Evolutionary conservation across 805 yeast species (phyloP).

Genomic region (Starmera quercuum): DNA sequence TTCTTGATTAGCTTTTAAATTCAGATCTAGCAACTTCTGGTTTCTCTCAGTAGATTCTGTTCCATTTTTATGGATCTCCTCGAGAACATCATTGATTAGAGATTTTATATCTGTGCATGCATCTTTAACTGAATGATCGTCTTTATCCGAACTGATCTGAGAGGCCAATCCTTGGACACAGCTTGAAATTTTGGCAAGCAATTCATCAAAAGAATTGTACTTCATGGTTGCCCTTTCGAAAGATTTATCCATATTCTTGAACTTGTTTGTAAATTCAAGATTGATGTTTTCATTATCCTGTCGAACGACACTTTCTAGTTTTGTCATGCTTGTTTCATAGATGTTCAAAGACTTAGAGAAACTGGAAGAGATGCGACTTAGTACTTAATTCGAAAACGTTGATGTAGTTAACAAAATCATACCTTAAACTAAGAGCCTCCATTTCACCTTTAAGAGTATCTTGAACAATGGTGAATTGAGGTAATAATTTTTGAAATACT

Average conservation of each 20-base stretch:
- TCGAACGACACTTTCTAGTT: slow-evolving; percentile 2
- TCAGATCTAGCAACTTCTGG: background rate
- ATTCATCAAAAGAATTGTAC: slow-evolving; percentile 2
- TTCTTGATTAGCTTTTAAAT: background rate
- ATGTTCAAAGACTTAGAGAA: slow-evolving; percentile 2
- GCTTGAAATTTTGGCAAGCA: slow-evolving; percentile 3
- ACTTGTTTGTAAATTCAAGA: background rate
- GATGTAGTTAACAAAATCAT: background rate
- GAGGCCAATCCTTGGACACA: slow-evolving; percentile 3
- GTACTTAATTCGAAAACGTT: background rate
- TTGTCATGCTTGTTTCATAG: slow-evolving; percentile 2
- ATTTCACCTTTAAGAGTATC: slow-evolving; percentile 5
- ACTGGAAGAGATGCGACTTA: background rate
- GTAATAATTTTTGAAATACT: background rate
- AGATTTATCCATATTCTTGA: background rate
- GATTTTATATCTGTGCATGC: background rate
- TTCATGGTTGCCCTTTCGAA: slow-evolving; percentile 1
- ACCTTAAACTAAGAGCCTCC: slow-evolving; percentile 3
- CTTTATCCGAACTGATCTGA: slow-evolving; percentile 1
- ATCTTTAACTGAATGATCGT: background rate
- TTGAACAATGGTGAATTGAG: background rate
- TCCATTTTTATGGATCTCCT: background rate
- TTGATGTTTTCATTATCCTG: background rate
- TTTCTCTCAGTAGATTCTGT: background rate
- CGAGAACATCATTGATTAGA: background rate